Conservation (phyloP, 2,329 filamentous ascomycete species). For the Ceratocystis destructans region DNA sequence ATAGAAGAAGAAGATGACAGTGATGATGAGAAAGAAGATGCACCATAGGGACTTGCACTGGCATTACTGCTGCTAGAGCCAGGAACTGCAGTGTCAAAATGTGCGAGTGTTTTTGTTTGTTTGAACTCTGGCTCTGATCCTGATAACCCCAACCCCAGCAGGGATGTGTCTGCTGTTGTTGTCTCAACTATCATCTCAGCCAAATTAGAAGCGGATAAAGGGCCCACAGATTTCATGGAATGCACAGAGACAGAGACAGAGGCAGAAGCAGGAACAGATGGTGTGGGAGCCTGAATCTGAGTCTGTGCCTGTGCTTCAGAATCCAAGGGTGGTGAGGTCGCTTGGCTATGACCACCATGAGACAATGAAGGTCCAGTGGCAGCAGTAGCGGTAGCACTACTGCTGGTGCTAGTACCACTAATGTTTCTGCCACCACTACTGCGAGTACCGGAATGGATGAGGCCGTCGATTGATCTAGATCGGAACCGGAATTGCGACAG, state of each 20-base stretch:
- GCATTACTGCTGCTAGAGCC: background rate
- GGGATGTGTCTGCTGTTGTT: constrained; percentile 2
- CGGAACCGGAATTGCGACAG: too few relatives aligned
- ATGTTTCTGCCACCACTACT: too few relatives aligned
- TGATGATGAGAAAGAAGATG: too few relatives aligned
- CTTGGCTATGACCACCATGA: background rate
- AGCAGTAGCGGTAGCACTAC: too few relatives aligned
- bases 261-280: constrained; percentile 4
- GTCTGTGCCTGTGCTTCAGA: background rate
- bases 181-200: constrained; percentile 5
- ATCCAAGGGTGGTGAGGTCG: background rate
- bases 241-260: constrained; percentile 5
- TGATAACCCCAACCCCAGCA: background rate
- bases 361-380: too few relatives aligned
- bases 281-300: background rate
- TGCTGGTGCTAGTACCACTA: too few relatives aligned
- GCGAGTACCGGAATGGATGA: too few relatives aligned
- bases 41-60: background rate
- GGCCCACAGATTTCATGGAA: background rate
- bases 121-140: background rate
- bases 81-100: background rate
- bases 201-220: constrained; percentile 7
- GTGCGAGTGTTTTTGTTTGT: background rate
- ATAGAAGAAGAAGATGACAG: background rate
- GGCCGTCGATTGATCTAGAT: too few relatives aligned